These are phyloP conservation scores for Ascosphaera aggregata DNA, from an alignment of 2,329 filamentous ascomycete species.

Conservation along the genomic window DNA sequence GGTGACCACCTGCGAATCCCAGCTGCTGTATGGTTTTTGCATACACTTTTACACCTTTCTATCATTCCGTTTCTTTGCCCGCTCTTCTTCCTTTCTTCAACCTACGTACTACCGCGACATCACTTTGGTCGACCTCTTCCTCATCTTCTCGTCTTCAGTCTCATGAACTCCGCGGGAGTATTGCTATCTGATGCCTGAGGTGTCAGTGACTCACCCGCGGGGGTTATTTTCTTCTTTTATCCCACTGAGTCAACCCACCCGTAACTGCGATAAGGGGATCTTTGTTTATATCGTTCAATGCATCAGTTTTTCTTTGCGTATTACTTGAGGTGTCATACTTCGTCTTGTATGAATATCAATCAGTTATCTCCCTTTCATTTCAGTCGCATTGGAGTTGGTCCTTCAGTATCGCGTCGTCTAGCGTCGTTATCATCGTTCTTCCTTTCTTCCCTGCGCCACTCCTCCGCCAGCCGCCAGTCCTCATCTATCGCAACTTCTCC, in stretches of 20 bases:
- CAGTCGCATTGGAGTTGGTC: not conserved
- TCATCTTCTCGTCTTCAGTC: no score
- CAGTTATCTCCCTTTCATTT: not conserved
- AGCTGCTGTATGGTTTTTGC: not conserved
- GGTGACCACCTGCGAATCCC: constrained; percentile 1
- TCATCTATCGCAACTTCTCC: not conserved
- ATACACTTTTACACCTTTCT: not conserved
- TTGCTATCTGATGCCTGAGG: no score
- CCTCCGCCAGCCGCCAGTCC: not conserved
- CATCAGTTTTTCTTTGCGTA: not conserved
- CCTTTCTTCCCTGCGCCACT: no score
- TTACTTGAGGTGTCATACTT: not conserved
- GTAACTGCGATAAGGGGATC: no score
- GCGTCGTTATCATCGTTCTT: not conserved
- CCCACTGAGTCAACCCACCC: no score
- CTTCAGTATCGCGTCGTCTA: no score
- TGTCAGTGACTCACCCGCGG: no score
- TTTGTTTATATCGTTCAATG: no score
- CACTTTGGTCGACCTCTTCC: not conserved
- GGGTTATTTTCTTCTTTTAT: no score
- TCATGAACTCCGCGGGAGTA: no score
- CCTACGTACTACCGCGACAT: not conserved
- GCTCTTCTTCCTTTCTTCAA: not conserved
- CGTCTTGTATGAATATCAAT: not conserved
- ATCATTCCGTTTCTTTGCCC: not conserved